Base-by-base conservation (phyloP, 495 filamentous ascomycete species). In the Pseudoneurospora amorphoporcata region DNA sequence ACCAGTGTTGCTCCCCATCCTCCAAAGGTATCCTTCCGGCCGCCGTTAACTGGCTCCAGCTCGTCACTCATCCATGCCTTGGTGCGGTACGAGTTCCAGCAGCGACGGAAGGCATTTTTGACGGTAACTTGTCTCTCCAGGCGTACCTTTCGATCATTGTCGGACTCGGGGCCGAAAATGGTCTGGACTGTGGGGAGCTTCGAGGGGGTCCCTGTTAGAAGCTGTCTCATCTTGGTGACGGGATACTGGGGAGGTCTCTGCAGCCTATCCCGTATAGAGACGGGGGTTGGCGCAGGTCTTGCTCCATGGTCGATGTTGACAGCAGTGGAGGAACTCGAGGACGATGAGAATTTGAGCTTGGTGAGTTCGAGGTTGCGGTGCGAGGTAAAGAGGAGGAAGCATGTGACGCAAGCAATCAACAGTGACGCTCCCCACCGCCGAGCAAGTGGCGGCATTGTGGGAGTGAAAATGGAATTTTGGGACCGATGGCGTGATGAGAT, bases 1-100 rank as follows among this genome's bases (percentile, higher is more conserved):
- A 99, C 92, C 69, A 99, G 80, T 0, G 95, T 97, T 8, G 94
- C 95, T 17, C 90, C 94, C 95, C 95, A 99, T 19, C 92, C 93
- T 73, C 91, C 93, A 81, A 98, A 98, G 89, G 94, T 12, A 86
- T 89, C 79, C 88, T 83, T n/a, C 75, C 78, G 43, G 73, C 85
- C 69, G 79, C 89, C 74, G 78, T 86, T 23, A 4, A 92, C 77
- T 2, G 94, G 94, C 29, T 82, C 83, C 14, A 95, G 80, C 77
- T 97, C 94, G 77, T 97, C 94, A 72, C 88, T 85, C 72, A 89
- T 81, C 90, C 93, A 96, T 4, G 94, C 94, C 77, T 89, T 82
- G 7, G 85, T 78, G 78, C 88, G 91, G 76, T 97, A 97, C 68
- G 91, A 89, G 43, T 85, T 85, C 93, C 94, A 97, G 37, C 89